Conservation (phyloP, 2,329 filamentous ascomycete species). For the Stenocarpella maydis region DNA sequence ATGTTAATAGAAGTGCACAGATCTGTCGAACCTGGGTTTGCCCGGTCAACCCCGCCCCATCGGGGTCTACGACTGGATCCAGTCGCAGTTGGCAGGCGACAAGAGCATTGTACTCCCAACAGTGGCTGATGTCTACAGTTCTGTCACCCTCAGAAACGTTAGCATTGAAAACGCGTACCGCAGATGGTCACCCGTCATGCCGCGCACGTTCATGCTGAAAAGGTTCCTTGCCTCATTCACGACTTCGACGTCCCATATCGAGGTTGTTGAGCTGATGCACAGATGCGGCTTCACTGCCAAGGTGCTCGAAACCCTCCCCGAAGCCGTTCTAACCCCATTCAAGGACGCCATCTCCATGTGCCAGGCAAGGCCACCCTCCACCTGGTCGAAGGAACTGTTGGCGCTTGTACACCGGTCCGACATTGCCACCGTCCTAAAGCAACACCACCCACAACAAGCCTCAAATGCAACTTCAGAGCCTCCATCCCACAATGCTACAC, state of each 20-base stretch:
- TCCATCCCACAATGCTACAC: conserved; percentile 68
- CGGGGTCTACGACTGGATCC: conserved; percentile 62
- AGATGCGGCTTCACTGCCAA: conserved; percentile 71
- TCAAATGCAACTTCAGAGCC: conserved; percentile 55
- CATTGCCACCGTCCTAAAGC: conserved; percentile 71
- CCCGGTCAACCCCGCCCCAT: conserved; percentile 44
- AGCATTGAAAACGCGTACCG: conserved; percentile 46
- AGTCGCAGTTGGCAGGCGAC: conserved; percentile 53
- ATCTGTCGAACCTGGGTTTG: conserved; percentile 39
- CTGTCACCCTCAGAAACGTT: conserved; percentile 47
- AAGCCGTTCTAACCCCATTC: conserved; percentile 81
- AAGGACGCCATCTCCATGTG: conserved; percentile 86
- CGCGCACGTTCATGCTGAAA: conserved; percentile 75
- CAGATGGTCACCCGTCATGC: conserved; percentile 60
- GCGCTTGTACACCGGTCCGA: conserved; percentile 84
- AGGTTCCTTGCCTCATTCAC: conserved; percentile 70
- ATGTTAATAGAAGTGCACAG: conserved; percentile 36
- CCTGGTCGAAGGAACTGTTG: conserved; percentile 77
- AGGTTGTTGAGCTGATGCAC: conserved; percentile 78
- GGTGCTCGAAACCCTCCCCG: conserved; percentile 83
- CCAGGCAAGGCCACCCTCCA: conserved; percentile 80
- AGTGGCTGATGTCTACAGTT: conserved; percentile 55
- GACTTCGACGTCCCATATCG: conserved; percentile 59
- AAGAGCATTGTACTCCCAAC: conserved; percentile 51
- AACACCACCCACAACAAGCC: conserved; percentile 53